Conservation (phyloP, 768 basidiomycete genomes). For the Naematelia encephala region DNA sequence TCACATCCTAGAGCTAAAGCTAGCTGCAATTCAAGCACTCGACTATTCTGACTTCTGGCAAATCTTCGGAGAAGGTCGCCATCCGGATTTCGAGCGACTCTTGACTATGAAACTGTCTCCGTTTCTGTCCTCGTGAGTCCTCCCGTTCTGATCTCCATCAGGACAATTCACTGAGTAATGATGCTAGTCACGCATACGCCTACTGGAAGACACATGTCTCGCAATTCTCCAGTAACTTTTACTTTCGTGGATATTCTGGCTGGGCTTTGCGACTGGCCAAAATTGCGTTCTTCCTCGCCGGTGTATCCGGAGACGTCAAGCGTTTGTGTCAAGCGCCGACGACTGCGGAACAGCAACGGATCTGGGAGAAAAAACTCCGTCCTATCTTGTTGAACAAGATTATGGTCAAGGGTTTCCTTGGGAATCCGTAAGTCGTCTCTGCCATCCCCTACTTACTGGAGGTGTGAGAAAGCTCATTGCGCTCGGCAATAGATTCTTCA, state of each 20-base stretch:
- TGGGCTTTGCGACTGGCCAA: slow-evolving; percentile 65
- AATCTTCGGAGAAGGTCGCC: slow-evolving; percentile 66
- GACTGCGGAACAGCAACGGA: slow-evolving; percentile 59
- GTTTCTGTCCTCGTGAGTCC: slow-evolving; percentile 59
- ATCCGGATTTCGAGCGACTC: slow-evolving; percentile 60
- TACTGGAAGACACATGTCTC: slow-evolving; percentile 68
- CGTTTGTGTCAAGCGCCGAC: slow-evolving; percentile 60
- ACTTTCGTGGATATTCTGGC: slow-evolving; percentile 63
- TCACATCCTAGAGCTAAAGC: slow-evolving; percentile 73
- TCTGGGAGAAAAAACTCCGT: slow-evolving; percentile 62
- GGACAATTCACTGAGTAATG: slow-evolving; percentile 27
- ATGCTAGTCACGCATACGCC: slow-evolving; percentile 59
- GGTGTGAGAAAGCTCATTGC: background rate
- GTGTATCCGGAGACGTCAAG: slow-evolving; percentile 60
- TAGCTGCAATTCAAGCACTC: slow-evolving; percentile 63
- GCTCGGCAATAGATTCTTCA: slow-evolving; percentile 53
- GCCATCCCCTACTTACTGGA: slow-evolving; percentile 16
- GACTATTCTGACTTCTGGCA: slow-evolving; percentile 62
- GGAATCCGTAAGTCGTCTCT: slow-evolving; percentile 49
- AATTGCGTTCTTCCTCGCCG: slow-evolving; percentile 61
- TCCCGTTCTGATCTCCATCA: background rate
- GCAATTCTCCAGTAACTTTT: slow-evolving; percentile 59
- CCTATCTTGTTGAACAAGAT: slow-evolving; percentile 63
- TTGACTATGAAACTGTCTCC: slow-evolving; percentile 65
- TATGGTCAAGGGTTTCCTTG: slow-evolving; percentile 58